These are phyloP conservation scores for Arxiozyma telluris DNA, from an alignment of 1,139 yeast species.

Conservation along the genomic window DNA sequence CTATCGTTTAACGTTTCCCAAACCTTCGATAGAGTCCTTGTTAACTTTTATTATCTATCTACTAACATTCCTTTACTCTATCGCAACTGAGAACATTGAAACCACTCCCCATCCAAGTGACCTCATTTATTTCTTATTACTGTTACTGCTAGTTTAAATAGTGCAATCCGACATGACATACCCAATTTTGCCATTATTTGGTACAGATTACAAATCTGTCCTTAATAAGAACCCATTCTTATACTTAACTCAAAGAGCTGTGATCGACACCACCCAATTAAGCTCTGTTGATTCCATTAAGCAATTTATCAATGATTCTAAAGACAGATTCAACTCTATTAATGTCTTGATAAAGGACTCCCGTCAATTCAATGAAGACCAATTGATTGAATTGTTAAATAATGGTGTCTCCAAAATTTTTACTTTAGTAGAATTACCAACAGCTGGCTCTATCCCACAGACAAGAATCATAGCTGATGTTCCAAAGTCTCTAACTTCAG, in stretches of 20 bases:
- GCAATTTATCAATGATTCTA: neutral
- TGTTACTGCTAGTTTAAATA: too few species aligned
- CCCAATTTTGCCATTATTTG: slow-evolving; percentile 25
- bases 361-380: slow-evolving; percentile 31
- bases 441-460: slow-evolving; percentile 5
- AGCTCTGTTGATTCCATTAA: slow-evolving; percentile 11
- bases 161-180: slow-evolving; percentile 15
- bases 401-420: slow-evolving; percentile 54
- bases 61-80: too few species aligned
- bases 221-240: slow-evolving; percentile 17
- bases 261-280: slow-evolving; percentile 18
- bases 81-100: too few species aligned
- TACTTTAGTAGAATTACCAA: slow-evolving; percentile 27
- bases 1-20: too few species aligned
- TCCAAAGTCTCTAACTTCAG: slow-evolving; percentile 4
- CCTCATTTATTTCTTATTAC: neutral
- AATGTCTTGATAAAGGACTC: slow-evolving; percentile 13
- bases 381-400: slow-evolving; percentile 52
- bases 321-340: slow-evolving; percentile 8
- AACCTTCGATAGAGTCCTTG: too few species aligned
- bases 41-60: too few species aligned
- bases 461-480: slow-evolving; percentile 5
- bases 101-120: neutral
- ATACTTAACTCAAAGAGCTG: slow-evolving; percentile 19
- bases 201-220: slow-evolving; percentile 10